These are phyloP conservation scores for Stephanodiscus minutulus DNA, from an alignment of 108 stramenopile species.

Conservation along the genomic window DNA sequence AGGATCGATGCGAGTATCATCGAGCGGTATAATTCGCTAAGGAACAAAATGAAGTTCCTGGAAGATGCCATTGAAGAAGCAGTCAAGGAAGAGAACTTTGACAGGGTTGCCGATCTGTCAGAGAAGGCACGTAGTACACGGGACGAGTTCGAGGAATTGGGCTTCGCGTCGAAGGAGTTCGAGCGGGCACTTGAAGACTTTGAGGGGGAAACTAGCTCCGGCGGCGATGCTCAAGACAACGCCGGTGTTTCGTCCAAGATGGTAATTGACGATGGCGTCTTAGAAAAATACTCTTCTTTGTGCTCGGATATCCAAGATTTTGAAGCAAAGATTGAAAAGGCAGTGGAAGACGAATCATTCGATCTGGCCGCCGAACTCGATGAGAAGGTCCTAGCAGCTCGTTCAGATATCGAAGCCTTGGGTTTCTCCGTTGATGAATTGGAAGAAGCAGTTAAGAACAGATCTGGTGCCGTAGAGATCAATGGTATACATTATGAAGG, in stretches of 20 bases:
- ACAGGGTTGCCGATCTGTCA: constrained; percentile 34
- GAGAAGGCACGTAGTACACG: constrained; percentile 15
- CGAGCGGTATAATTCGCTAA: constrained; percentile 7
- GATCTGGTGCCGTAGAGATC: constrained; percentile 5
- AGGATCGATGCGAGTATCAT: constrained; percentile 19
- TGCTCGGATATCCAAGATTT: constrained; percentile 11
- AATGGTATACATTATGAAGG: neutral
- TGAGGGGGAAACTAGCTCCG: neutral
- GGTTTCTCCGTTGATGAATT: constrained; percentile 29
- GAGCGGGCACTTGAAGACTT: constrained; percentile 20
- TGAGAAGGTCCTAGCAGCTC: constrained; percentile 16
- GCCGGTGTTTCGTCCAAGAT: neutral
- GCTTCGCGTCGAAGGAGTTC: constrained; percentile 21
- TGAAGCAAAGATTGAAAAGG: constrained; percentile 29
- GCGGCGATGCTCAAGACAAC: neutral
- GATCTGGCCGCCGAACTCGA: constrained; percentile 46
- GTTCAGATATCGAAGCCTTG: constrained; percentile 30
- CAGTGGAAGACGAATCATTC: constrained; percentile 35
- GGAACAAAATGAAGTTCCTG: constrained; percentile 12
- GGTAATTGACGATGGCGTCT: constrained; percentile 13
- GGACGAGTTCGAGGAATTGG: constrained; percentile 20
- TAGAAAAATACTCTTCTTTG: constrained; percentile 27
- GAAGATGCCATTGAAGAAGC: constrained; percentile 20
- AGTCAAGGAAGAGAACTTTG: constrained; percentile 19
- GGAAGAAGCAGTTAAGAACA: constrained; percentile 9